phyloP scores from a whole-genome alignment of 2,329 filamentous ascomycete genomes.

The Aspergillus eucalypticola region DNA sequence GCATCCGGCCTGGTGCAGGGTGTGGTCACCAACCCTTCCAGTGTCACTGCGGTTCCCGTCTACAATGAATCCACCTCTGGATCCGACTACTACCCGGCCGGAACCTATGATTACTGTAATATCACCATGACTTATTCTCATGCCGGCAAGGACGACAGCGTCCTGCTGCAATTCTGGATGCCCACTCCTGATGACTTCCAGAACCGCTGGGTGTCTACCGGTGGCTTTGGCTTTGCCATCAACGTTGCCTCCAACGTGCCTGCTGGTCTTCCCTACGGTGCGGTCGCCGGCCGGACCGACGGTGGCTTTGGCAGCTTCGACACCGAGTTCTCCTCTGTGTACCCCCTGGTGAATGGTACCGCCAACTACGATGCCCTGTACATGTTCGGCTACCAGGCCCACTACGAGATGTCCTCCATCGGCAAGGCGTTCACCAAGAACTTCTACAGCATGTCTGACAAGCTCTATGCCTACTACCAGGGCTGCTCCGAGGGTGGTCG shows the following conservation, averaged over 20 bases:
- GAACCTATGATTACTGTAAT: slow-evolving; percentile 42
- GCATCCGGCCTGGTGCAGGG: background rate
- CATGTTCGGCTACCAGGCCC: slow-evolving; percentile 49
- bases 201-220: slow-evolving; percentile 50
- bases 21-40: slow-evolving; percentile 3
- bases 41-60: background rate
- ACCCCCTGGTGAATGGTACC: slow-evolving; percentile 2
- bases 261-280: slow-evolving; percentile 8
- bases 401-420: slow-evolving; percentile 53
- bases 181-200: slow-evolving; percentile 47
- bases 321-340: slow-evolving; percentile 2
- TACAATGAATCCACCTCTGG: slow-evolving; percentile 7
- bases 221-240: slow-evolving; percentile 51
- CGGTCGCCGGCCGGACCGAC: slow-evolving; percentile 3
- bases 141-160: slow-evolving; percentile 39
- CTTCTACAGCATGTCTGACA: slow-evolving; percentile 37
- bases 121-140: slow-evolving; percentile 51
- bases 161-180: slow-evolving; percentile 45
- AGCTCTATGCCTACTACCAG: slow-evolving; percentile 52
- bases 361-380: slow-evolving; percentile 4
- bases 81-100: slow-evolving; percentile 17
- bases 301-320: slow-evolving; percentile 8
- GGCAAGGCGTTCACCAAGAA: slow-evolving; percentile 48
- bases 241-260: slow-evolving; percentile 25
- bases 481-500: slow-evolving; percentile 58